These are phyloP conservation scores for Talaromyces albobiverticillius DNA, from an alignment of 2,329 filamentous ascomycete genomes.

Conservation along the genomic window DNA sequence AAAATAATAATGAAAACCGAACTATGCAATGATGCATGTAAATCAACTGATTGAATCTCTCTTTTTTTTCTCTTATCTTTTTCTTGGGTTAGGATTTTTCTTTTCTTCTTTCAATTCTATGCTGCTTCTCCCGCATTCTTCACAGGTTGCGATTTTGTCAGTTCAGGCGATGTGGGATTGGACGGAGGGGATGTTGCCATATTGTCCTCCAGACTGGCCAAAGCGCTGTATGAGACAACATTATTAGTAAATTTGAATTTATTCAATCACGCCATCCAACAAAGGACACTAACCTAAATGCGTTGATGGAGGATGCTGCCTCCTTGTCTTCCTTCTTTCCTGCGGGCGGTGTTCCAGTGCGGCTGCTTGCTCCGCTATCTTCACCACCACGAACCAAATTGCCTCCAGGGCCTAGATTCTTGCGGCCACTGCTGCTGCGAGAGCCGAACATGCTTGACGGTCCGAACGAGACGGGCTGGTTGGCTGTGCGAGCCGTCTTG, in stretches of 20 bases:
- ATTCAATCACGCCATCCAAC: background rate
- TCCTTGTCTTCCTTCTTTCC: slow-evolving; percentile 61
- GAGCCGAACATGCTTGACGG: slow-evolving; percentile 83
- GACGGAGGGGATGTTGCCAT: slow-evolving; percentile 49
- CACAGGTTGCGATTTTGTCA: slow-evolving; percentile 46
- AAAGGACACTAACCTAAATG: slow-evolving; percentile 90
- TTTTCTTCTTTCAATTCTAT: slow-evolving; percentile 24
- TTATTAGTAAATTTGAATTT: slow-evolving; percentile 11
- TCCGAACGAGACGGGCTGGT: slow-evolving; percentile 65
- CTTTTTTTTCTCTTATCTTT: background rate
- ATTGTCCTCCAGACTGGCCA: slow-evolving; percentile 47
- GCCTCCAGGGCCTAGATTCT: slow-evolving; percentile 68
- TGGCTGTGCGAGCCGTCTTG: slow-evolving; percentile 59
- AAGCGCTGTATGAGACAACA: slow-evolving; percentile 34
- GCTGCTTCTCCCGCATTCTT: slow-evolving; percentile 38
- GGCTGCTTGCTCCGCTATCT: slow-evolving; percentile 82
- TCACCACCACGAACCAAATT: slow-evolving; percentile 71
- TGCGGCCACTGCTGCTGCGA: slow-evolving; percentile 84
- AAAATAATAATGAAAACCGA: background rate
- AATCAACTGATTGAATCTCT: background rate
- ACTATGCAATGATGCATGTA: background rate
- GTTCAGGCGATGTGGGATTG: slow-evolving; percentile 46
- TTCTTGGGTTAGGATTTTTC: background rate
- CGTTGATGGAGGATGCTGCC: slow-evolving; percentile 73
- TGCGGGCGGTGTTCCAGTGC: slow-evolving; percentile 80